Base-by-base conservation (phyloP, 2,329 filamentous ascomycete genomes). In the Fusarium circinatum region DNA sequence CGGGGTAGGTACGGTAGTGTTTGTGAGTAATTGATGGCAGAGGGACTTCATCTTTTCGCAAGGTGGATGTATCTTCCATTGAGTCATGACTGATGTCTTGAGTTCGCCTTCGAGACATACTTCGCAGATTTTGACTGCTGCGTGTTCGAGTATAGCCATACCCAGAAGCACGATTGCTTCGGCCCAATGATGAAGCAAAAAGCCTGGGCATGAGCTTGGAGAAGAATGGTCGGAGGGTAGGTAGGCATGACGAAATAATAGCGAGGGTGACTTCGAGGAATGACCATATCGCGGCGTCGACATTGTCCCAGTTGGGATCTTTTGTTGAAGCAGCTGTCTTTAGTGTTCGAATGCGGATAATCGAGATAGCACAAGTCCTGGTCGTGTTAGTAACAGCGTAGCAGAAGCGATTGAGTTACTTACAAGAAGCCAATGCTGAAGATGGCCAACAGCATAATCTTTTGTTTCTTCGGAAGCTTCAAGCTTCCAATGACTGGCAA, bases 261-360 rank as follows among this genome's bases (percentile, higher is more conserved):
- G 70, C 68, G 1, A 64, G 48, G 5, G 51, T 48, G 11, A 72
- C 38, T 54, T 72, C 70, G 10, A 72, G 63, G 15, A 68, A 72
- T 3, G 70, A 72, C 70, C 70, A 72, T 20, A 64, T 68, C 0
- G 70, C 68, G 2, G 70, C 70, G 4, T 64, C 63, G 1, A 72
- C 70, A 3, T 72, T 72, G 4, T 72, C 68, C 70, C 70, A 72
- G 0, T 72, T 72, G 7, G 70, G 70, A 12, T 72, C 70, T 3
- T 64, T 41, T 2, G 68, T 68, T 6, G 39, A 51, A 6, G 70
- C 63, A 1, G 70, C 70, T 4, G 56, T 47, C 6, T 68, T 71
- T 0, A 72, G 39, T 17, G 70, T 72, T 3, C 36, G 58, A 12
- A 72, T 71, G 4, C 70, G 68, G 8, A 56, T 44, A 14, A 72